Base-by-base conservation (phyloP, 1,139 yeast genomes). In the Nakaseomyces kungkrabaensis region DNA sequence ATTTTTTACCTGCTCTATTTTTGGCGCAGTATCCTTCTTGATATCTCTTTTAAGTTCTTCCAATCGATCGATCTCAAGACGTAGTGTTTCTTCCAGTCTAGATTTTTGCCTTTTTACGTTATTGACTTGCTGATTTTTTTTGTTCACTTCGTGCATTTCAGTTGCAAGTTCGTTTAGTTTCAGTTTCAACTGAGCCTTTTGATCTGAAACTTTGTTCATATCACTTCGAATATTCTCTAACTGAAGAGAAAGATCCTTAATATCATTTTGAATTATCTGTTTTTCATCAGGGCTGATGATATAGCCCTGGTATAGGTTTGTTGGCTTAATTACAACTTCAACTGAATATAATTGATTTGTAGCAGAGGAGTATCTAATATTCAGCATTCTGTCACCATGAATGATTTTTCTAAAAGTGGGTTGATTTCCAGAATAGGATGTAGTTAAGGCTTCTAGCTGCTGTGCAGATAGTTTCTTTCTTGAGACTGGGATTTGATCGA, bases 401-500 rank as follows among this genome's bases (percentile, higher is more conserved):
- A 83, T 73, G 59, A 83, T 80, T 60, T 76, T 79, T 52, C 68
- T 68, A 56, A 85, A 76, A 1, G 74, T 67, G 2, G 77, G 63
- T 24, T 67, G 67, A 1, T 77, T 75, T 33, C 65, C 59, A 37
- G 56, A 51, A 54, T 61, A 63, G n/a, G 72, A 72, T 13, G 51
- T 61, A 41, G 70, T 68, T 51, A 74, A 66, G 45, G 50, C 54
- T n/a, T 72, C 69, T 25, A 78, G 66, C 54, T 76, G 78, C 1
- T 60, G 56, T 7, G 68, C 68, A 6, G 72, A 58, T 43, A 82
- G 62, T 3, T 74, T 74, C 11, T 63, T 63, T 13, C 69, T 67
- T 0, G 85, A 63, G 5, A 82, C 81, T 0, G 97, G 96, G 37
- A 86, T 78, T 46, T 70, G 67, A 54, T 85, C 79, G 27, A 89